Conservation (phyloP, 371 early-diverging fungal species). For the Rozella allomycis region DNA sequence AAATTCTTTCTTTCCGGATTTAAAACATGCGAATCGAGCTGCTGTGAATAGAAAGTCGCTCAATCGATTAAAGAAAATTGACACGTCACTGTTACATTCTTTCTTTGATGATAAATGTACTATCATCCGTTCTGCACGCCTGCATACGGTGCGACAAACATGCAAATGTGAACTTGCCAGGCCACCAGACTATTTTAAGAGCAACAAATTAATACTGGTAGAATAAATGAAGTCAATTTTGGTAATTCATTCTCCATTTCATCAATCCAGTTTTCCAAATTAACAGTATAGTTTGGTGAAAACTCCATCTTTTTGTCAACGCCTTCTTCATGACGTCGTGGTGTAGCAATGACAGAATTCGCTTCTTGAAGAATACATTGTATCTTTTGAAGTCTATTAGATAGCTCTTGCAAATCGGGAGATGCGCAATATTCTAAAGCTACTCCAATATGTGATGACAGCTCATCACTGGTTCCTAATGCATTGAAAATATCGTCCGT, state of each 20-base stretch:
- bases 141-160: slow-evolving; percentile 52
- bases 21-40: slow-evolving; percentile 50
- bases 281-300: too few species aligned
- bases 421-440: slow-evolving; percentile 1
- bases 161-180: slow-evolving; percentile 37
- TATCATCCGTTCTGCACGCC: slow-evolving; percentile 62
- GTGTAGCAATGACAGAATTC: slow-evolving; percentile 76
- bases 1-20: slow-evolving; percentile 37
- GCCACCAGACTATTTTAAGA: slow-evolving; percentile 38
- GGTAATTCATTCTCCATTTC: slow-evolving; percentile 44
- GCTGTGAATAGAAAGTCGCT: slow-evolving; percentile 75
- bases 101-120: slow-evolving; percentile 45
- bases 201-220: slow-evolving; percentile 28
- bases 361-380: slow-evolving; percentile 75
- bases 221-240: slow-evolving; percentile 54
- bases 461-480: slow-evolving; percentile 59
- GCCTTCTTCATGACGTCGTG: slow-evolving; percentile 27
- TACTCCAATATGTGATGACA: slow-evolving; percentile 36
- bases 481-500: slow-evolving; percentile 73
- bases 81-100: slow-evolving; percentile 34
- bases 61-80: slow-evolving; percentile 54
- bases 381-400: slow-evolving; percentile 22
- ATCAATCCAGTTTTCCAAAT: slow-evolving; percentile 74
- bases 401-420: neutral
- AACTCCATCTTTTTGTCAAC: neutral